Evolutionary conservation across 1,139 yeast species (phyloP), one percentile per base, ranked within the genome.

Genomic region (Fermentozyma sake): DNA sequence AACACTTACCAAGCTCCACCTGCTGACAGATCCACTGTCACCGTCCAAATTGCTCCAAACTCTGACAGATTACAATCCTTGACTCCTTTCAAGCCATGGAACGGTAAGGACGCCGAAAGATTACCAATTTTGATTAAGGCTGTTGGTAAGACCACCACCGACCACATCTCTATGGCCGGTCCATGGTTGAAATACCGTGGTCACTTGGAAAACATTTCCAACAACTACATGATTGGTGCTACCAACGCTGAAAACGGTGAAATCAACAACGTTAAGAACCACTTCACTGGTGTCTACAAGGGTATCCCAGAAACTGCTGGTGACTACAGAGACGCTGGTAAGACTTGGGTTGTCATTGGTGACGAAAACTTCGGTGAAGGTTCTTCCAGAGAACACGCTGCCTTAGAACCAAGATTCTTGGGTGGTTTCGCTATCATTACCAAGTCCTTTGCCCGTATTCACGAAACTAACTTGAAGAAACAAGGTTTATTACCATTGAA

Each of bases 121-220:
- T 70, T 89, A 74, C 96, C 96, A 63, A 87, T 91, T 48, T 82
- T 91, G 68, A 86, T 91, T 68, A 91, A 91, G 76, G 85, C 96
- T 48, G 73, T 81, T 47, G 97, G 97, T 72, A 91, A 91, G 79
- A 87, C 96, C 64, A 91, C 98, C 57, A 91, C 98, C 50, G 98
- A 91, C 72, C 97, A 91, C 73, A 91, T 91, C 57, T 89, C 97
- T 55, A 87, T 85, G 93, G 98, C 98, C 60, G 98, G 98, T 71
- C 97, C 97, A 61, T 91, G 98, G 98, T 85, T 91, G 77, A 91
- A 91, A 76, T 91, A 91, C 94, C 86, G 97, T 77, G 98, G 98
- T 72, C 98, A 91, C 74, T 77, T 91, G 72, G 93, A 87, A 73
- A 91, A 91, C 81, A 91, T 91, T 60, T 87, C 97, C 54, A 86